Conservation (phyloP, 352 stramenopile genomes). For the Pythium guiyangense region DNA sequence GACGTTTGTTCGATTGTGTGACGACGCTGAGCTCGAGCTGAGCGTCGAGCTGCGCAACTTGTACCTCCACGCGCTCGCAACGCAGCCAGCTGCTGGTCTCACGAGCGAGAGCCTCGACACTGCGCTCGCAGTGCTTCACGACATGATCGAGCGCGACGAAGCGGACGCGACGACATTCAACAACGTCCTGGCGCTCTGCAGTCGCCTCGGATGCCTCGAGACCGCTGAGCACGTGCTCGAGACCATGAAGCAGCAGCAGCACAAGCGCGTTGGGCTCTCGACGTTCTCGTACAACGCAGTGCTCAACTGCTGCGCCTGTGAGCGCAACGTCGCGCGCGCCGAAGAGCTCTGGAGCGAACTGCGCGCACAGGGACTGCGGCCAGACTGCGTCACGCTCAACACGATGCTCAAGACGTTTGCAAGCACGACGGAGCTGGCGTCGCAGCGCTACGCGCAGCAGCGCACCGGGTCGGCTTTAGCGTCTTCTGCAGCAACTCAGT, state of each 20-base stretch:
- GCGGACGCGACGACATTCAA: conserved; percentile 30
- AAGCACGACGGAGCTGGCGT: conserved; percentile 7
- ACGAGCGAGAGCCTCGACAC: conserved; percentile 14
- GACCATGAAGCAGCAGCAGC: conserved; percentile 26
- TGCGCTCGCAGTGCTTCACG: conserved; percentile 27
- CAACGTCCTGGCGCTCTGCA: conserved; percentile 30
- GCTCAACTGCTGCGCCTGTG: conserved; percentile 35
- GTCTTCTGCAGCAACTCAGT: not conserved
- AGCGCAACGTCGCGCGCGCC: conserved; percentile 23
- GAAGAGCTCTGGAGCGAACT: conserved; percentile 37
- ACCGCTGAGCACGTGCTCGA: conserved; percentile 27
- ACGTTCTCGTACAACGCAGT: conserved; percentile 35
- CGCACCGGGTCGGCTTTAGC: not conserved
- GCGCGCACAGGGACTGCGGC: conserved; percentile 16
- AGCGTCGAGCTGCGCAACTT: conserved; percentile 10
- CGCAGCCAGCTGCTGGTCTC: not conserved
- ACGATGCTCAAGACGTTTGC: conserved; percentile 42
- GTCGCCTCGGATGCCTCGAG: conserved; percentile 22
- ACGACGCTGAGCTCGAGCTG: not conserved
- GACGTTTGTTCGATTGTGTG: conserved; percentile 7
- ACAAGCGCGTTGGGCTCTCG: not conserved
- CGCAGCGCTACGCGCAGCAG: not conserved
- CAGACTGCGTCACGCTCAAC: conserved; percentile 45
- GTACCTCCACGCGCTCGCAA: conserved; percentile 8
- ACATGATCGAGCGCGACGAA: conserved; percentile 19